Evolutionary conservation across 2,329 filamentous ascomycete genomes (phyloP), one percentile per base, ranked within the genome.

Genomic region (Phaeosphaeriaceae sp.): DNA sequence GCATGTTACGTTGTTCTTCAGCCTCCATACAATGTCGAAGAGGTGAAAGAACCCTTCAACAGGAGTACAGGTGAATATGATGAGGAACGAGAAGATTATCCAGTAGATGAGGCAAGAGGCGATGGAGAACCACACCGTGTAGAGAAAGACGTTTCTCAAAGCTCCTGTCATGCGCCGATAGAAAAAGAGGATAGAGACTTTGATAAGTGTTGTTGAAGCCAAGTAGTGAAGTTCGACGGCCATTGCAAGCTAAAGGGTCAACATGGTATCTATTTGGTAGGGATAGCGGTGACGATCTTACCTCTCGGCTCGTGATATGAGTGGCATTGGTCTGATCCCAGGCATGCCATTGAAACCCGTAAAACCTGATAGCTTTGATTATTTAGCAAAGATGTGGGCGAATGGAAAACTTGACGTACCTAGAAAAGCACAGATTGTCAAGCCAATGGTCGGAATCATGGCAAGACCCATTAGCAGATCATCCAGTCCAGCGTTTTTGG

Each of bases 401-500:
- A 20, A 15, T 6, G 2, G 9, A 11, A 4, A 23, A 26, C 11
- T 7, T 9, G 6, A 41, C 62, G 38, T 53, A 70, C 69, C 67
- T 26, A 71, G 56, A 4, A 68, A 41, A 16, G 49, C 53, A 11
- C 61, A 56, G 17, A 73, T 48, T 1, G 64, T 67, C 16, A 70
- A 52, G n/a, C 67, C 71, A n/a, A 68, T 46, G 1, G 71, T 50
- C 1, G 67, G 66, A 58, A 79, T 52, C 58, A 80, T 70, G 8
- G 76, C 74, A 29, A 76, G 35, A 29, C 77, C 57, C 40, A 81
- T 77, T 9, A 81, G 58, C 15, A 73, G 50, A 57, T 82, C 79
- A 50, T 82, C 79, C 5, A 77, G 17, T 12, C 79, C 80, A 21
- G 75, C 68, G 16, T 75, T 80, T 53, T 70, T 76, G 9, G 76